These are phyloP conservation scores for Myrica gale DNA, from an alignment of 306 rosid species.

Conservation along the genomic window DNA sequence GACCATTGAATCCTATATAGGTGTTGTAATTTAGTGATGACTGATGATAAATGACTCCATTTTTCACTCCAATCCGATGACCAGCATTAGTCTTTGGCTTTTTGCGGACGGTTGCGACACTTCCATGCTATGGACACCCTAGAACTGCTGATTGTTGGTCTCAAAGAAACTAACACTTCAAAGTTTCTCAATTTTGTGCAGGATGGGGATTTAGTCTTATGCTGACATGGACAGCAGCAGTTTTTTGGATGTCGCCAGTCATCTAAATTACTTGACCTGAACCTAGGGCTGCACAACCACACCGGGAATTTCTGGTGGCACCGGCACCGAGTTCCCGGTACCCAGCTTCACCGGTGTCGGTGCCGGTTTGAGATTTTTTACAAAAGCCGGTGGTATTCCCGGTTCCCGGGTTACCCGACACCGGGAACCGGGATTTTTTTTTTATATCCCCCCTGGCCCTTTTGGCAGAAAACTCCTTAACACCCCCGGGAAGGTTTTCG, in stretches of 20 bases:
- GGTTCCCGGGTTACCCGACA: no score
- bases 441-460: no score
- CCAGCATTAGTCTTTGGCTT: not conserved
- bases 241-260: not conserved
- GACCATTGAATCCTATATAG: not conserved
- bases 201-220: slow-evolving; percentile 18
- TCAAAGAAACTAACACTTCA: not conserved
- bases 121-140: not conserved
- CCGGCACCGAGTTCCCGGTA: no score
- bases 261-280: slow-evolving; percentile 22
- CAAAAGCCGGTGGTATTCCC: no score
- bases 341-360: no score
- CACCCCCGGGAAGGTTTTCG: no score
- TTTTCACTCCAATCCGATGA: not conserved
- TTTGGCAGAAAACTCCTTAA: no score
- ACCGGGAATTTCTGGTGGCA: no score
- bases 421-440: no score
- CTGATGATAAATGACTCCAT: not conserved
- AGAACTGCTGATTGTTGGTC: not conserved
- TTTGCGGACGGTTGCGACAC: not conserved
- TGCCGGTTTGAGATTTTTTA: no score
- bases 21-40: not conserved
- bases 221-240: slow-evolving; percentile 18
- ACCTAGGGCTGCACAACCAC: no score
- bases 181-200: slow-evolving; percentile 16